These are phyloP conservation scores for Sinapis alba DNA, from an alignment of 441 rosid species.

Conservation along the genomic window DNA sequence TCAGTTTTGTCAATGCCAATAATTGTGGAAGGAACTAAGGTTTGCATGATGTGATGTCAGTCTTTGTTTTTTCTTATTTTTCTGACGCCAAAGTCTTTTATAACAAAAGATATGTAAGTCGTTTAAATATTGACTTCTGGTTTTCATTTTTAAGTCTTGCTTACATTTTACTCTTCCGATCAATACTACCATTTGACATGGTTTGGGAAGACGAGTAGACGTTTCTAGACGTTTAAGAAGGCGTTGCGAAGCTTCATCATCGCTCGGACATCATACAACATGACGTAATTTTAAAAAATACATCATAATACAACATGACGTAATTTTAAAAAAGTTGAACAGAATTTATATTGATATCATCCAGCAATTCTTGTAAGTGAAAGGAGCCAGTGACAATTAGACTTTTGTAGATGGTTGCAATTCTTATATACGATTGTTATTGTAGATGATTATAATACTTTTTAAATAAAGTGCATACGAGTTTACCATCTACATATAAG, in stretches of 20 bases:
- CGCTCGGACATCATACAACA: constrained; percentile 18
- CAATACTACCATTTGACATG: constrained; percentile 4
- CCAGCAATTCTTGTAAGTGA: not conserved
- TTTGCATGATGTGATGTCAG: not conserved
- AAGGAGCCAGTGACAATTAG: not conserved
- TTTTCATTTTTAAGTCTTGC: constrained; percentile 10
- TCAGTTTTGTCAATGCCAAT: constrained; percentile 15
- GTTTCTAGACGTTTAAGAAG: constrained; percentile 6
- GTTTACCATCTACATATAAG: no score
- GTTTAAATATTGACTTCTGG: not conserved
- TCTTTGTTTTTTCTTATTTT: not conserved
- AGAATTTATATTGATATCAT: not conserved
- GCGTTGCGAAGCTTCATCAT: constrained; percentile 9
- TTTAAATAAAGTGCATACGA: no score
- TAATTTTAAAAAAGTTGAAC: not conserved
- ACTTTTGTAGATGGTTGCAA: no score
- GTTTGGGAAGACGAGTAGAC: not conserved
- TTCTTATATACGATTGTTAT: no score
- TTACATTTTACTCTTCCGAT: not conserved
- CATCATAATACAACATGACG: no score
- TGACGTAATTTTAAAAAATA: not conserved
- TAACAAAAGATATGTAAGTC: not conserved
- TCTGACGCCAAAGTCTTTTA: constrained; percentile 15
- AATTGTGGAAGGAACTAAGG: constrained; percentile 18
- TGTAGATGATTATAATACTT: no score